phyloP scores from a whole-genome alignment of 2,329 filamentous ascomycete species.

The Alternaria dauci region DNA sequence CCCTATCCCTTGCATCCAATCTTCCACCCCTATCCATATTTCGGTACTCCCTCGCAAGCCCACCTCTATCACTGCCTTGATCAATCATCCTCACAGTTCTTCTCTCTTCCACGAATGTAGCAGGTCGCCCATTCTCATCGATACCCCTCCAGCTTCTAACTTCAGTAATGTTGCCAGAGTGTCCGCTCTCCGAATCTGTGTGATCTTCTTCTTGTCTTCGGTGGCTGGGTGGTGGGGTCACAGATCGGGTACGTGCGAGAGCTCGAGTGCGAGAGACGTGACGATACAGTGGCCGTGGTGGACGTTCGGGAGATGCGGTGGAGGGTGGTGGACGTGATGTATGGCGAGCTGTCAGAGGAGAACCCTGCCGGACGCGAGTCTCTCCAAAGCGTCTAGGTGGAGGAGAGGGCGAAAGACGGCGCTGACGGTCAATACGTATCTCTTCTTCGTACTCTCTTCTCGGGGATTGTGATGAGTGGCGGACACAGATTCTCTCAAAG shows the following conservation, averaged over 20 bases:
- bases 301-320: conserved; percentile 12
- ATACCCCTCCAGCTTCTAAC: conserved; percentile 38
- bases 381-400: conserved; percentile 17
- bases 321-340: conserved; percentile 8
- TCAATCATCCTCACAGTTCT: conserved; percentile 22
- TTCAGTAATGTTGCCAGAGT: conserved; percentile 24
- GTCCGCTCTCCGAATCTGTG: conserved; percentile 39
- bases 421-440: conserved; percentile 27
- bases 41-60: conserved; percentile 8
- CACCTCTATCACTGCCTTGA: conserved; percentile 17
- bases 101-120: conserved; percentile 40
- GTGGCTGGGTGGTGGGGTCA: conserved; percentile 15
- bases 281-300: conserved; percentile 21
- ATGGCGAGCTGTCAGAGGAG: conserved; percentile 18
- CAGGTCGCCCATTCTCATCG: conserved; percentile 41
- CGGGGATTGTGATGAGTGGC: conserved; percentile 21
- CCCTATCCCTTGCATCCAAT: conserved; percentile 5
- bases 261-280: conserved; percentile 20
- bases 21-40: conserved; percentile 1
- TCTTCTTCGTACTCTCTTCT: conserved; percentile 27
- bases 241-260: conserved; percentile 14
- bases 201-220: conserved; percentile 23
- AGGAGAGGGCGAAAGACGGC: conserved; percentile 27
- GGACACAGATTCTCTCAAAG: conserved; percentile 32
- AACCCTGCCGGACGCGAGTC: conserved; percentile 23